Conservation (phyloP, 2,329 filamentous ascomycete genomes). For the Graphiopsis chlorocephala region DNA sequence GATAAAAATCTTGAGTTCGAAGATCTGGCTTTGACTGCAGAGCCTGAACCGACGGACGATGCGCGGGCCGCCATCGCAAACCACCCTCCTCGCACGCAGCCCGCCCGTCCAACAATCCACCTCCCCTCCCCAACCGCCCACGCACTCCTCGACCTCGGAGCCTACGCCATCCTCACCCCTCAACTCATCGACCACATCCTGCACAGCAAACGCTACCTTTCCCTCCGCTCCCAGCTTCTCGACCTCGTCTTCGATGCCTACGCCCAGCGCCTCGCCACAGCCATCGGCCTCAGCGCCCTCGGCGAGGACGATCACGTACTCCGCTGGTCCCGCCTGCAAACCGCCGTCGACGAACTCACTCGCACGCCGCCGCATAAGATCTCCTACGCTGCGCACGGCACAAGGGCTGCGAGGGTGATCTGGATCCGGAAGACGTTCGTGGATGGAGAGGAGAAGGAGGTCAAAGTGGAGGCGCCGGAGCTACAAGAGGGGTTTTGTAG, state of each 20-base stretch:
- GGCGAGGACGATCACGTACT: not conserved
- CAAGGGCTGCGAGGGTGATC: not conserved
- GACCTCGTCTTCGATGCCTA: not conserved
- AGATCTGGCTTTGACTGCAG: not conserved
- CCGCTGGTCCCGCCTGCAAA: not conserved
- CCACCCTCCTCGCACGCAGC: not conserved
- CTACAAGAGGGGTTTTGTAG: not conserved
- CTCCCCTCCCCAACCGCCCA: not conserved
- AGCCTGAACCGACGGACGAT: not conserved
- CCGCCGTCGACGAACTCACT: not conserved
- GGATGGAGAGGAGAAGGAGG: too few relatives aligned
- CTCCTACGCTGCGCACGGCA: not conserved
- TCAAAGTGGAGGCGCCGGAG: not conserved
- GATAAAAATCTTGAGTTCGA: too few relatives aligned
- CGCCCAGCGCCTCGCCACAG: not conserved
- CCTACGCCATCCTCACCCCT: not conserved
- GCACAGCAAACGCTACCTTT: not conserved
- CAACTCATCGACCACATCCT: not conserved
- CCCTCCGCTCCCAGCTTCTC: not conserved
- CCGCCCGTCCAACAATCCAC: not conserved
- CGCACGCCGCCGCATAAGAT: not conserved
- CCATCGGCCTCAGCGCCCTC: not conserved
- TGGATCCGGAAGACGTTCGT: too few relatives aligned
- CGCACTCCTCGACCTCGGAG: not conserved
- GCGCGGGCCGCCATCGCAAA: not conserved